Evolutionary conservation across 441 rosid species (phyloP).

Genomic region (Adansonia gregorii): DNA sequence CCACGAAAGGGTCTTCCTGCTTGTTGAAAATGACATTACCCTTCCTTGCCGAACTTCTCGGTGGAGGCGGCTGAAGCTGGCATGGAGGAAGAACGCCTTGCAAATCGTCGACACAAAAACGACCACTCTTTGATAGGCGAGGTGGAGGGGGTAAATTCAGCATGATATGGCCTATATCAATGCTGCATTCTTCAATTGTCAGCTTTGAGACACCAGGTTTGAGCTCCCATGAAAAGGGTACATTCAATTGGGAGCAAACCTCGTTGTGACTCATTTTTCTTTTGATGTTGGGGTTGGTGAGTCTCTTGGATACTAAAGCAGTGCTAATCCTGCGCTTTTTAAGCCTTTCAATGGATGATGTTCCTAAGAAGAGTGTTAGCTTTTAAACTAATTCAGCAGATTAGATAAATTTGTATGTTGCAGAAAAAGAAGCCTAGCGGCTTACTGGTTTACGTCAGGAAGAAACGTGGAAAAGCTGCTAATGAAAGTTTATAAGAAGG

Average conservation of each 20-base stretch:
- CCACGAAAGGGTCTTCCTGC: slow-evolving; percentile 24
- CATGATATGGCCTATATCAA: background rate
- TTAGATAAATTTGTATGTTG: background rate
- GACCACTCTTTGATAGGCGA: background rate
- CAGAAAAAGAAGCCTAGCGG: slow-evolving; percentile 3
- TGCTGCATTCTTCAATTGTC: slow-evolving; percentile 4
- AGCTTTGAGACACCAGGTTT: slow-evolving; percentile 42
- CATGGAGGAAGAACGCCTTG: background rate
- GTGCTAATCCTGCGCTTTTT: slow-evolving; percentile 26
- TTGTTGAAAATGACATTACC: background rate
- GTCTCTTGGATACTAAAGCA: background rate
- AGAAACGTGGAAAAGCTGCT: slow-evolving; percentile 21
- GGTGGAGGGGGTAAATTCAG: slow-evolving; percentile 23
- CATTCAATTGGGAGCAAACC: slow-evolving; percentile 21
- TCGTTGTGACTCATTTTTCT: slow-evolving; percentile 22
- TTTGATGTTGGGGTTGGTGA: background rate
- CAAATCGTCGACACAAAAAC: background rate
- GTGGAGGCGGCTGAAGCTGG: background rate
- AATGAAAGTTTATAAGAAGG: background rate
- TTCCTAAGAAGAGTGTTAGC: slow-evolving; percentile 16
- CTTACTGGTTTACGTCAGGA: background rate
- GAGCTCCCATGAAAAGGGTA: slow-evolving; percentile 50
- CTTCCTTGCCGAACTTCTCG: background rate
- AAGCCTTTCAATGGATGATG: slow-evolving; percentile 29
- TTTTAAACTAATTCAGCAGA: slow-evolving; percentile 18